These are phyloP conservation scores for Laburnicola sp. DNA, from an alignment of 2,329 filamentous ascomycete genomes.

Conservation along the genomic window DNA sequence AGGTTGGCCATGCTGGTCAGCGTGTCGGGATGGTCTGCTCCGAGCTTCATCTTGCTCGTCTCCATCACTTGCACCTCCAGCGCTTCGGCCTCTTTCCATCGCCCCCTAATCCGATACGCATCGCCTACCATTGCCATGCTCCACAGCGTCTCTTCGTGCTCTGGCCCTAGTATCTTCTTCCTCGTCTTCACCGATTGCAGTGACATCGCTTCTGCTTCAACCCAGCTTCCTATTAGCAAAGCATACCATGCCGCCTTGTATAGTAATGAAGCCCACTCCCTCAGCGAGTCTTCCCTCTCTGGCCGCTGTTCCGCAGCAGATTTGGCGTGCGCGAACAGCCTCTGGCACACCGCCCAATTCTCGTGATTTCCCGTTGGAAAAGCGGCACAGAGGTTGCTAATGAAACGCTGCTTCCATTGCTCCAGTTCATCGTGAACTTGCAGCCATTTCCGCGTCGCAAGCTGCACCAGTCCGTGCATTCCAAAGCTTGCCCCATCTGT, in stretches of 20 bases:
- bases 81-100: too few species aligned
- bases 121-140: too few species aligned
- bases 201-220: background rate
- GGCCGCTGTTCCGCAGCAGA: background rate
- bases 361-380: conserved; percentile 4
- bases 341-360: conserved; percentile 10
- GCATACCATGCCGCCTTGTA: conserved; percentile 8
- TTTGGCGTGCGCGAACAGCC: conserved; percentile 12
- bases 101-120: too few species aligned
- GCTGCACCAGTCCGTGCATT: conserved; percentile 27
- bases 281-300: background rate
- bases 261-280: conserved; percentile 8
- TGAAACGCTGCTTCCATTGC: conserved; percentile 14
- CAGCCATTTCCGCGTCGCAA: conserved; percentile 22
- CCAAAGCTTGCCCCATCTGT: conserved; percentile 15
- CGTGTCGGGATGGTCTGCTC: too few species aligned
- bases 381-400: background rate
- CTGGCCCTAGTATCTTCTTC: too few species aligned
- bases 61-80: too few species aligned
- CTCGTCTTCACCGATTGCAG: background rate
- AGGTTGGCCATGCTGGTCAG: too few species aligned
- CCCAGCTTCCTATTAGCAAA: background rate
- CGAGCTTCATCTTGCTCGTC: too few species aligned
- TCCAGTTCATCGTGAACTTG: conserved; percentile 23
- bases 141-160: too few species aligned